These are phyloP conservation scores for Oleoguttula mirabilis DNA, from an alignment of 495 filamentous ascomycete genomes.

Conservation along the genomic window DNA sequence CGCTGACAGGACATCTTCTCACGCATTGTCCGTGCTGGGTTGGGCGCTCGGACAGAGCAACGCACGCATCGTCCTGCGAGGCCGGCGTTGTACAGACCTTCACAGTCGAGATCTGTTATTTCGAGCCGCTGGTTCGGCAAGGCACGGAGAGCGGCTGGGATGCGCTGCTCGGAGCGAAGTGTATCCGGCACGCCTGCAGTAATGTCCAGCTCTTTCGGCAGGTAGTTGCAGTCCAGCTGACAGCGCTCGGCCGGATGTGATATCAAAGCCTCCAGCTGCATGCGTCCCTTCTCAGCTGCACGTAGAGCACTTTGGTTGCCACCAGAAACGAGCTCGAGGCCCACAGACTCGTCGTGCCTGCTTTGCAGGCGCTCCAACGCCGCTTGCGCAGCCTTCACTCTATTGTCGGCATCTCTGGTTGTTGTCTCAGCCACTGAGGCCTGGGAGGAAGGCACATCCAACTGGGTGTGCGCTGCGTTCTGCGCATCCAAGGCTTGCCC, in stretches of 20 bases:
- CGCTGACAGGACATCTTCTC: not conserved
- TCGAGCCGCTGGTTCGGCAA: not conserved
- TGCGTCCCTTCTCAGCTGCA: not conserved
- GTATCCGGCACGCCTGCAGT: conserved; percentile 23
- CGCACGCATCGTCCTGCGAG: conserved; percentile 5
- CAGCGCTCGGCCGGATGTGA: conserved; percentile 2
- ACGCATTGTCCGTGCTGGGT: not conserved
- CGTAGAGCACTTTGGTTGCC: conserved; percentile 1
- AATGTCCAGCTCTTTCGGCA: conserved; percentile 16
- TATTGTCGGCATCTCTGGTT: not conserved
- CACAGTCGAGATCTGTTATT: not conserved
- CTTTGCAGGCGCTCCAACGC: not conserved
- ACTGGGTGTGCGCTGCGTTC: not conserved
- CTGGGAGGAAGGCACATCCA: not conserved
- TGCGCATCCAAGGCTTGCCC: conserved; percentile 13
- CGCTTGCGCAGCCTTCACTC: conserved; percentile 4
- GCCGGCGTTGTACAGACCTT: conserved; percentile 6
- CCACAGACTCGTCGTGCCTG: not conserved
- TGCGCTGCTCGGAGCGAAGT: conserved; percentile 24
- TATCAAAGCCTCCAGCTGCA: not conserved
- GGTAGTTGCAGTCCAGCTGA: conserved; percentile 14
- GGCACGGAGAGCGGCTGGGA: conserved; percentile 23
- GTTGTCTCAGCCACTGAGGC: not conserved
- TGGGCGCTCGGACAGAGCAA: not conserved
- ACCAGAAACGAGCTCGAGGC: too few species aligned